A percentile compares a stretch with the other conserved stretches of the same genome.
Conservation (phyloP, 352 stramenopile genomes). For the Phytophthora lateralis region DNA sequence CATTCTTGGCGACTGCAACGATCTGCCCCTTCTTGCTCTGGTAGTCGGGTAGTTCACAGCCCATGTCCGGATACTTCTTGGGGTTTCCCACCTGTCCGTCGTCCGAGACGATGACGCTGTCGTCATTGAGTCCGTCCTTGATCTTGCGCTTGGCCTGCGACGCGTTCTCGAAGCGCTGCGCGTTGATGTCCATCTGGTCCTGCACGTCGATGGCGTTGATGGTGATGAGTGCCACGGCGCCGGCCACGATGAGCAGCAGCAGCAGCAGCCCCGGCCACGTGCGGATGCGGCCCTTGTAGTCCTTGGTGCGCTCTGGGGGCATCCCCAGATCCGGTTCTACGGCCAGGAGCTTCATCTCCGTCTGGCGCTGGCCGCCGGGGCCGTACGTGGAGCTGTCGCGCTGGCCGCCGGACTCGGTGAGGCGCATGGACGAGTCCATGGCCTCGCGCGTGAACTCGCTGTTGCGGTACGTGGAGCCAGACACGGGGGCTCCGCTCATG, state of each 20-base stretch:
- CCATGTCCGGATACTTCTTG: conserved; percentile 56
- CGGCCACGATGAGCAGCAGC: conserved; percentile 47
- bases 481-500: conserved; percentile 20
- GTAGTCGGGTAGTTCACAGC: conserved; percentile 65
- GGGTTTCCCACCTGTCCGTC: conserved; percentile 64
- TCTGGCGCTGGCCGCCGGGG: conserved; percentile 38
- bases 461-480: conserved; percentile 50
- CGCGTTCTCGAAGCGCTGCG: conserved; percentile 35
- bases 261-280: conserved; percentile 68
- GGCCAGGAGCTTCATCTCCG: conserved; percentile 68
- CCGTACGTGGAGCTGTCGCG: conserved; percentile 34
- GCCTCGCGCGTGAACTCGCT: conserved; percentile 40
- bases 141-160: conserved; percentile 41
- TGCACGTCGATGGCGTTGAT: conserved; percentile 44
- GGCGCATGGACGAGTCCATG: conserved; percentile 25
- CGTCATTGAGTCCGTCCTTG: conserved; percentile 42
- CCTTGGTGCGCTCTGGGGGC: conserved; percentile 48
- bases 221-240: conserved; percentile 52
- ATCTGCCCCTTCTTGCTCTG: conserved; percentile 66
- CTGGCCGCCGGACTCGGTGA: conserved; percentile 43
- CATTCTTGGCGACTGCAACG: conserved; percentile 49
- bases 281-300: conserved; percentile 79
- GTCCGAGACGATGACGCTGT: conserved; percentile 44
- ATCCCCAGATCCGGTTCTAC: conserved; percentile 43
- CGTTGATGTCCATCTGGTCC: conserved; percentile 33